These are phyloP conservation scores for Cinchona pubescens DNA, from an alignment of 257 asterid genomes.

Conservation along the genomic window DNA sequence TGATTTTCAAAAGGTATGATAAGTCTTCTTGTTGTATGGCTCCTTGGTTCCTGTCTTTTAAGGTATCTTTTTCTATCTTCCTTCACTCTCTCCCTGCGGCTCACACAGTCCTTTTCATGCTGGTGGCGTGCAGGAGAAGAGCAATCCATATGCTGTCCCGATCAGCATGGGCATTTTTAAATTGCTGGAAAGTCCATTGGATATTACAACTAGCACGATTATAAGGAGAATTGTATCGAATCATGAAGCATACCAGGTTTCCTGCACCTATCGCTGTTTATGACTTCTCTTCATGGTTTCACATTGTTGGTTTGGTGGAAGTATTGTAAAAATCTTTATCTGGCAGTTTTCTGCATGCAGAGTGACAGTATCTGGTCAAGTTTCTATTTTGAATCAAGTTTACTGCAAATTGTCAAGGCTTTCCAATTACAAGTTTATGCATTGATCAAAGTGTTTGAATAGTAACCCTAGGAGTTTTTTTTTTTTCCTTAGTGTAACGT, in stretches of 20 bases:
- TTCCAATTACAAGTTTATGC: neutral
- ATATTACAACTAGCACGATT: conserved; percentile 86
- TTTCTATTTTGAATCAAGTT: neutral
- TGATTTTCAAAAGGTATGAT: conserved; percentile 74
- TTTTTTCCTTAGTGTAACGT: neutral
- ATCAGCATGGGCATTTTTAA: conserved; percentile 62
- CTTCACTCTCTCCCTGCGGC: neutral
- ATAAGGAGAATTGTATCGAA: conserved; percentile 87
- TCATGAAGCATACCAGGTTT: conserved; percentile 91
- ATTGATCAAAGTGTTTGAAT: neutral
- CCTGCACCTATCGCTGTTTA: conserved; percentile 13
- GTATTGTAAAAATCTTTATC: neutral
- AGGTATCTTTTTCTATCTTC: neutral
- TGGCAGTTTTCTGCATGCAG: neutral
- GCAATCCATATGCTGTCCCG: conserved; percentile 73
- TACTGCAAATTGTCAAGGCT: neutral
- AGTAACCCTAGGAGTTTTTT: neutral
- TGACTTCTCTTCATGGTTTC: neutral
- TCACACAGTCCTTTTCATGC: neutral
- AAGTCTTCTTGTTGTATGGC: conserved; percentile 7
- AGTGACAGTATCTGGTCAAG: neutral
- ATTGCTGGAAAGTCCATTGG: conserved; percentile 83
- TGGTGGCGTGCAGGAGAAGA: conserved; percentile 46
- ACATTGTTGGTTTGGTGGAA: conserved; percentile 1
- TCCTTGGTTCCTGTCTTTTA: neutral